These are phyloP conservation scores for Rhynchospora breviuscula DNA, from an alignment of 176 grass and related monocot genomes.

Conservation along the genomic window DNA sequence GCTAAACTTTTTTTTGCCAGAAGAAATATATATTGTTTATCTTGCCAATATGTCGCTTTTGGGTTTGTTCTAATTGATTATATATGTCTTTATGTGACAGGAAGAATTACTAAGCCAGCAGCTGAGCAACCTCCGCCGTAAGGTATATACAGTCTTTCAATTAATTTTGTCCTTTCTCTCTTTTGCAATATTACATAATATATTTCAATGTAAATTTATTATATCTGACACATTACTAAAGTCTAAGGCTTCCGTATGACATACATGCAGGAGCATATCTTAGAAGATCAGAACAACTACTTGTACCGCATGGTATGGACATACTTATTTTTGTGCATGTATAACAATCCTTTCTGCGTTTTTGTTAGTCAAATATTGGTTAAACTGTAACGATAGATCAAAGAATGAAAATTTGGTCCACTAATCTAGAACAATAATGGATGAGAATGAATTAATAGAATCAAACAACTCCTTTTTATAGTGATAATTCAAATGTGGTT, in stretches of 20 bases:
- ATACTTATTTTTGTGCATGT: background rate
- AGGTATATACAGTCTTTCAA: constrained; percentile 23
- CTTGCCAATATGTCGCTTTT: too few species aligned
- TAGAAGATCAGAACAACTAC: constrained; percentile 35
- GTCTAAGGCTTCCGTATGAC: background rate
- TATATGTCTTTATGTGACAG: constrained; percentile 25
- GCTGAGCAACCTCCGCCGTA: constrained; percentile 34
- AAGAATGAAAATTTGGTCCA: background rate
- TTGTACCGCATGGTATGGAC: constrained; percentile 22
- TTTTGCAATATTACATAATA: background rate
- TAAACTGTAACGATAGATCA: background rate
- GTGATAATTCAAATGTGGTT: background rate
- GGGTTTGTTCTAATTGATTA: background rate
- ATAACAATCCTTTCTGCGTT: too few species aligned
- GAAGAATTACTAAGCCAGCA: constrained; percentile 54
- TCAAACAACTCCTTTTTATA: background rate
- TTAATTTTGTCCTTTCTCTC: background rate
- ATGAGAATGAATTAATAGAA: background rate
- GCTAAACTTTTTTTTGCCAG: background rate
- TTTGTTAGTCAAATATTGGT: background rate
- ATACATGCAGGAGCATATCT: constrained; percentile 27
- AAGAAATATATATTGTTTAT: background rate
- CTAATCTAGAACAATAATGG: background rate
- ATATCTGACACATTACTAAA: background rate
- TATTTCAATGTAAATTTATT: background rate